phyloP scores from a whole-genome alignment of 2,329 filamentous ascomycete genomes.

The Neonectria punicea region DNA sequence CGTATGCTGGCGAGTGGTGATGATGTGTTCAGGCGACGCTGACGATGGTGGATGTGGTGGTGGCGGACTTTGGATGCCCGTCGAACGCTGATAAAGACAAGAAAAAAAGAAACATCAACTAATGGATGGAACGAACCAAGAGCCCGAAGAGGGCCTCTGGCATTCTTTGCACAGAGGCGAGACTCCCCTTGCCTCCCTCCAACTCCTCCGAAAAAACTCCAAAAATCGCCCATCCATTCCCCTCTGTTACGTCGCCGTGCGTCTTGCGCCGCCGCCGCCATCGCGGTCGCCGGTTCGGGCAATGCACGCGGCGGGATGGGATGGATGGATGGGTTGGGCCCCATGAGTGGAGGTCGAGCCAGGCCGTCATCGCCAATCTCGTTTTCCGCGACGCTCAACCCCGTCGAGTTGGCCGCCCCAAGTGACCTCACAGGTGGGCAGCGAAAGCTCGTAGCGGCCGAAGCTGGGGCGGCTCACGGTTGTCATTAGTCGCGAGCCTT shows the following conservation, averaged over 20 bases:
- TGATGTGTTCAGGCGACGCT: constrained; percentile 11
- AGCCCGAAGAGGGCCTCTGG: not conserved
- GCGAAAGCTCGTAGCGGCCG: constrained; percentile 39
- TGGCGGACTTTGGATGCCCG: constrained; percentile 10
- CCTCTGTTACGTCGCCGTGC: constrained; percentile 12
- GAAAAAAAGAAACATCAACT: not conserved
- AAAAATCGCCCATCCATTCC: not conserved
- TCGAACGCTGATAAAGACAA: constrained; percentile 2
- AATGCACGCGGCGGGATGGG: constrained; percentile 11
- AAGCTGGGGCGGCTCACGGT: constrained; percentile 40
- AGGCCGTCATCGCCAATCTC: constrained; percentile 28
- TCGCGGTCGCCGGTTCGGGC: constrained; percentile 16
- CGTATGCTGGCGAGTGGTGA: constrained; percentile 4
- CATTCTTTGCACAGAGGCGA: constrained; percentile 1
- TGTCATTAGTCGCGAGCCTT: constrained; percentile 38
- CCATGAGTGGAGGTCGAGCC: constrained; percentile 6
- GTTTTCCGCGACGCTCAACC: constrained; percentile 9
- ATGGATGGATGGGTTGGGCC: constrained; percentile 5
- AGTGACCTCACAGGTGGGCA: constrained; percentile 33
- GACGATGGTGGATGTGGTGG: constrained; percentile 13
- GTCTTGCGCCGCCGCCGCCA: constrained; percentile 17
- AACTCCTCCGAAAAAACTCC: not conserved
- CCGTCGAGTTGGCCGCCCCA: constrained; percentile 17
- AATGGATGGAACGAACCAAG: not conserved
- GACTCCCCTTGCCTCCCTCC: not conserved